Conservation (phyloP, 352 stramenopile genomes). For the Globisporangium nagaii region DNA sequence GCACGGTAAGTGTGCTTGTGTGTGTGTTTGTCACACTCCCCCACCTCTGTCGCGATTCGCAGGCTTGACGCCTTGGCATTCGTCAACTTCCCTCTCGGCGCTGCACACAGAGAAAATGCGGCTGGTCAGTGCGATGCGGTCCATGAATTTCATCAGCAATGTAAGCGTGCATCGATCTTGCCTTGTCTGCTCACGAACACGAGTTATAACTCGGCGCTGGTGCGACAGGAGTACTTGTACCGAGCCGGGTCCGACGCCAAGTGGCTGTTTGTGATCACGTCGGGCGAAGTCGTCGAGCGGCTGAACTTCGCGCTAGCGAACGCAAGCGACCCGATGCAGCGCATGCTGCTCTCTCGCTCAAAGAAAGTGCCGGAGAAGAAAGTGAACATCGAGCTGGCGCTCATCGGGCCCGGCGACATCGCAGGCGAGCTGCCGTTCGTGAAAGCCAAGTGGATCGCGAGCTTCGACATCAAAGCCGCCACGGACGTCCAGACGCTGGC, state of each 20-base stretch:
- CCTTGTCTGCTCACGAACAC: neutral
- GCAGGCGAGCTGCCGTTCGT: constrained; percentile 58
- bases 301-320: constrained; percentile 38
- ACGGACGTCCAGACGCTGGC: constrained; percentile 59
- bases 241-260: constrained; percentile 54
- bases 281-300: constrained; percentile 61
- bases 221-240: constrained; percentile 62
- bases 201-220: neutral
- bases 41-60: neutral
- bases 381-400: constrained; percentile 59
- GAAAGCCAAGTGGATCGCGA: constrained; percentile 33
- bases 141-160: constrained; percentile 56
- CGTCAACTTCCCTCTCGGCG: neutral
- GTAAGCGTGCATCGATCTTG: constrained; percentile 18
- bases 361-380: constrained; percentile 49
- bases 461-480: constrained; percentile 65
- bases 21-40: no score
- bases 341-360: constrained; percentile 21
- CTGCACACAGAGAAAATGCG: constrained; percentile 62
- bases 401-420: constrained; percentile 57
- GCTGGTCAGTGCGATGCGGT: constrained; percentile 59
- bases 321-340: constrained; percentile 15
- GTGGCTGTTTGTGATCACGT: constrained; percentile 71
- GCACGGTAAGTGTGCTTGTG: constrained; percentile 54
- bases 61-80: neutral